Conservation (phyloP, 1,284 basidiomycete genomes). For the Ganoderma meredithae region DNA sequence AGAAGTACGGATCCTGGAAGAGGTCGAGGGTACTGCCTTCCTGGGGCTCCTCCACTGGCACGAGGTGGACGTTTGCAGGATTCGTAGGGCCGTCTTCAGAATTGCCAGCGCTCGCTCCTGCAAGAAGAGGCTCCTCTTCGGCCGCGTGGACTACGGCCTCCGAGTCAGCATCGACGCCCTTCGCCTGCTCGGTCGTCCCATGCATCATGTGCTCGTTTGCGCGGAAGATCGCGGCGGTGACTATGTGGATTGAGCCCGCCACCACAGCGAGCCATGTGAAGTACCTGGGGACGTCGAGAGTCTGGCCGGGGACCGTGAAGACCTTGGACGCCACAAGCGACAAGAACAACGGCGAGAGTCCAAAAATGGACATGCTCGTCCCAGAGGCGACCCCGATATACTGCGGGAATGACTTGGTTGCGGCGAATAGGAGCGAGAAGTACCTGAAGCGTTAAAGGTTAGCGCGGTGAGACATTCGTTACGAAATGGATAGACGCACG, state of each 20-base stretch:
- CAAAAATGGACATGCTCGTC: constrained; percentile 72
- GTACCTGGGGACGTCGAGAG: constrained; percentile 63
- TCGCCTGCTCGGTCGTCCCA: background rate
- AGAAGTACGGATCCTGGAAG: constrained; percentile 66
- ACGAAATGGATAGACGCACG: constrained; percentile 54
- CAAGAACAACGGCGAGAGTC: constrained; percentile 77
- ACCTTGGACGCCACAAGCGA: constrained; percentile 67
- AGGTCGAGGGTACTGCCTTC: constrained; percentile 52
- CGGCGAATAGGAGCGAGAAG: constrained; percentile 78
- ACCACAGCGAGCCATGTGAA: constrained; percentile 63
- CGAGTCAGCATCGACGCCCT: background rate
- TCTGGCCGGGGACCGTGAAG: constrained; percentile 58
- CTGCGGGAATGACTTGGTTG: constrained; percentile 70
- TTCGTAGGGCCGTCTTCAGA: constrained; percentile 50
- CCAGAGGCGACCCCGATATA: constrained; percentile 74
- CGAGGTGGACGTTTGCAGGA: constrained; percentile 33
- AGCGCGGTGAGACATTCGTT: background rate
- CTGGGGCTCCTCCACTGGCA: constrained; percentile 40
- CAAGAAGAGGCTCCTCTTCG: constrained; percentile 25
- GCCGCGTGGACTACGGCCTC: background rate
- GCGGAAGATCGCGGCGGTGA: constrained; percentile 49
- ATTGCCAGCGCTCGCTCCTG: constrained; percentile 10
- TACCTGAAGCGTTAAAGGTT: constrained; percentile 52
- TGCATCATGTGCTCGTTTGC: constrained; percentile 21
- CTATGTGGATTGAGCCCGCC: constrained; percentile 58